Conservation (phyloP, 306 rosid species). For the Ochetophila trinervis region DNA sequence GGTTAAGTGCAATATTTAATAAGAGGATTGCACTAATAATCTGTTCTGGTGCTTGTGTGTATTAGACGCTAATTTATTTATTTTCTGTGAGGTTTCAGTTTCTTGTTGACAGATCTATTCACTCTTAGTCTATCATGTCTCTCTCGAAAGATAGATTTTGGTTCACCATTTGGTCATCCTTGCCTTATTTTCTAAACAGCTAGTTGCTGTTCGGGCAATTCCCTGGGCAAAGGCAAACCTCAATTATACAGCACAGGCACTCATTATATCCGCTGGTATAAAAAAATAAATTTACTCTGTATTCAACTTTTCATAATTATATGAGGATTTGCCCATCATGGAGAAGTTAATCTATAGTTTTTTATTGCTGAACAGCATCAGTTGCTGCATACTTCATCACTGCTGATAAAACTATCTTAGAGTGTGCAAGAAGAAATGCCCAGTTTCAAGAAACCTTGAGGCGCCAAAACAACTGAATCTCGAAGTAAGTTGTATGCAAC, state of each 20-base stretch:
- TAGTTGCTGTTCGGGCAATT: slow-evolving; percentile 67
- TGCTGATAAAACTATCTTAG: slow-evolving; percentile 79
- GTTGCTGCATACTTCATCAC: slow-evolving; percentile 75
- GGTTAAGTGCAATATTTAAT: too few relatives aligned
- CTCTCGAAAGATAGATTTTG: neutral
- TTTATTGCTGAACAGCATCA: slow-evolving; percentile 61
- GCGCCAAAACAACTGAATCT: slow-evolving; percentile 29
- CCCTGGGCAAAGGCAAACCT: slow-evolving; percentile 99
- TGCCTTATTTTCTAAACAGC: slow-evolving; percentile 35
- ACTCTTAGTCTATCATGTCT: neutral
- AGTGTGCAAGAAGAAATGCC: slow-evolving; percentile 82
- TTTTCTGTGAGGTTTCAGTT: neutral
- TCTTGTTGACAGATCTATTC: neutral
- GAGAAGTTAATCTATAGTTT: slow-evolving; percentile 14
- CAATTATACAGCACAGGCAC: slow-evolving; percentile 90
- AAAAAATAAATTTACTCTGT: neutral
- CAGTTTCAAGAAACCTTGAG: slow-evolving; percentile 59
- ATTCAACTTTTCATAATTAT: too few relatives aligned
- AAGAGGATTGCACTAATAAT: too few relatives aligned
- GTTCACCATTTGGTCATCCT: neutral
- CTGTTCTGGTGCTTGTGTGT: too few relatives aligned
- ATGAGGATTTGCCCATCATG: neutral
- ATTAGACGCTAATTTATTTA: neutral
- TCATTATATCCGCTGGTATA: slow-evolving; percentile 83
- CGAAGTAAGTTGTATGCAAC: neutral